Evolutionary conservation across 2,329 filamentous ascomycete genomes (phyloP).

Genomic region (Aspergillus chevalieri): DNA sequence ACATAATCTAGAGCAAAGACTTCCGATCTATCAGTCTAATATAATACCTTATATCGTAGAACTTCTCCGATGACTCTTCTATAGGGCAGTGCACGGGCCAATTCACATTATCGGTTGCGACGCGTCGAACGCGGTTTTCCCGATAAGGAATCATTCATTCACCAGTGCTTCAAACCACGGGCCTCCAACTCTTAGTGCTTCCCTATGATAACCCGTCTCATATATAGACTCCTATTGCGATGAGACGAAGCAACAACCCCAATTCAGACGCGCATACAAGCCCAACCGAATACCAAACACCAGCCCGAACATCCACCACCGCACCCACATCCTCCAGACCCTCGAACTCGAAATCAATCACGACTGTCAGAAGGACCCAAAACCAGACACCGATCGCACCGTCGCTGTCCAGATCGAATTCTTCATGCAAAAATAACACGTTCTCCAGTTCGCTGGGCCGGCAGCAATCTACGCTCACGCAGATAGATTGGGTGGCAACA

Average conservation of each 20-base stretch:
- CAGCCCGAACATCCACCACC: slow-evolving; percentile 9
- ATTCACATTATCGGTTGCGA: not conserved
- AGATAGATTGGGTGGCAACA: slow-evolving; percentile 35
- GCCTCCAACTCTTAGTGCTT: slow-evolving; percentile 10
- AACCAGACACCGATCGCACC: slow-evolving; percentile 7
- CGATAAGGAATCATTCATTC: slow-evolving; percentile 1
- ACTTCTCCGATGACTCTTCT: not conserved
- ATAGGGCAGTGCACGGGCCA: slow-evolving; percentile 1
- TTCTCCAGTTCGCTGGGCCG: slow-evolving; percentile 14
- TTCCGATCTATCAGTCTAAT: not conserved
- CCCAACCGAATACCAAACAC: slow-evolving; percentile 16
- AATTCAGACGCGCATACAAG: slow-evolving; percentile 10
- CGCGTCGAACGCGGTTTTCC: not conserved
- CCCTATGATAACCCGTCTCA: not conserved
- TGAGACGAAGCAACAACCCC: slow-evolving; percentile 18
- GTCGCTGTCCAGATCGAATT: slow-evolving; percentile 13
- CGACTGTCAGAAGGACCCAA: slow-evolving; percentile 7
- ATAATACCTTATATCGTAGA: not conserved
- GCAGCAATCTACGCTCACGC: slow-evolving; percentile 35
- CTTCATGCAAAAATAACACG: slow-evolving; percentile 12
- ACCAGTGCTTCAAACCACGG: not conserved
- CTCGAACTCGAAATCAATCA: slow-evolving; percentile 12
- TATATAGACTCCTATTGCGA: slow-evolving; percentile 17
- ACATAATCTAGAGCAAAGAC: not conserved
- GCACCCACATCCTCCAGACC: slow-evolving; percentile 8